These are phyloP conservation scores for Phytopythium delawarense DNA, from an alignment of 352 stramenopile species.

Conservation along the genomic window DNA sequence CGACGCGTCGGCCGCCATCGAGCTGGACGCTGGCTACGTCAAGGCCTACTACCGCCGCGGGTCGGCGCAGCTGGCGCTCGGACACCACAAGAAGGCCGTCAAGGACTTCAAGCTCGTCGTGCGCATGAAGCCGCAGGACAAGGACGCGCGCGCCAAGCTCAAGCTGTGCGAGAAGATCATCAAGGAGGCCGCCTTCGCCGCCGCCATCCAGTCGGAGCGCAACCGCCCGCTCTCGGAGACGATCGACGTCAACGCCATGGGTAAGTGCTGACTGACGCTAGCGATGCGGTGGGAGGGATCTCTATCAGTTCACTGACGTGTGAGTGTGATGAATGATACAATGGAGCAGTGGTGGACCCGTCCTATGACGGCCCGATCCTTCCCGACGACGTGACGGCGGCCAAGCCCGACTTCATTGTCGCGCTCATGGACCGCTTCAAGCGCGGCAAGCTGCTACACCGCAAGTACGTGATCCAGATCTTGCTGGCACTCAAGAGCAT, in stretches of 20 bases:
- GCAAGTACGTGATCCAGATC: slow-evolving; percentile 97
- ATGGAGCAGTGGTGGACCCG: slow-evolving; percentile 57
- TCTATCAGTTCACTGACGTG: neutral
- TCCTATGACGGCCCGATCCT: slow-evolving; percentile 78
- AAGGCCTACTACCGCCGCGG: slow-evolving; percentile 99
- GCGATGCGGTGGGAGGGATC: neutral
- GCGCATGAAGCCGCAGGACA: slow-evolving; percentile 94
- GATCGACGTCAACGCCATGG: slow-evolving; percentile 86
- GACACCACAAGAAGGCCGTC: slow-evolving; percentile 95
- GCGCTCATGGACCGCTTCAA: slow-evolving; percentile 95
- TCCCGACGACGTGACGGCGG: slow-evolving; percentile 44
- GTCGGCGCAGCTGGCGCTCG: slow-evolving; percentile 95
- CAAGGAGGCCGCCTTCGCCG: slow-evolving; percentile 94
- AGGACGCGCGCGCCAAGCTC: slow-evolving; percentile 91
- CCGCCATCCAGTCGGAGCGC: slow-evolving; percentile 95
- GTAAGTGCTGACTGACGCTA: slow-evolving; percentile 15
- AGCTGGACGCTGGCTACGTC: slow-evolving; percentile 92
- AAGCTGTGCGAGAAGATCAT: slow-evolving; percentile 97
- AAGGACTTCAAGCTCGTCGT: slow-evolving; percentile 98
- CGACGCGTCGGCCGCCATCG: slow-evolving; percentile 94
- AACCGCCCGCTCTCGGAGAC: slow-evolving; percentile 91
- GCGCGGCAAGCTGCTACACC: slow-evolving; percentile 96
- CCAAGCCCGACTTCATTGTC: slow-evolving; percentile 84
- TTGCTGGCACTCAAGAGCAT: slow-evolving; percentile 91
- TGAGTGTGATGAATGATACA: neutral